Percentiles rank a stretch among this genome's conserved stretches.
These are phyloP conservation scores for Pseudopediastrum boryanum DNA, from an alignment of 139 green algal species.

Conservation along the genomic window DNA sequence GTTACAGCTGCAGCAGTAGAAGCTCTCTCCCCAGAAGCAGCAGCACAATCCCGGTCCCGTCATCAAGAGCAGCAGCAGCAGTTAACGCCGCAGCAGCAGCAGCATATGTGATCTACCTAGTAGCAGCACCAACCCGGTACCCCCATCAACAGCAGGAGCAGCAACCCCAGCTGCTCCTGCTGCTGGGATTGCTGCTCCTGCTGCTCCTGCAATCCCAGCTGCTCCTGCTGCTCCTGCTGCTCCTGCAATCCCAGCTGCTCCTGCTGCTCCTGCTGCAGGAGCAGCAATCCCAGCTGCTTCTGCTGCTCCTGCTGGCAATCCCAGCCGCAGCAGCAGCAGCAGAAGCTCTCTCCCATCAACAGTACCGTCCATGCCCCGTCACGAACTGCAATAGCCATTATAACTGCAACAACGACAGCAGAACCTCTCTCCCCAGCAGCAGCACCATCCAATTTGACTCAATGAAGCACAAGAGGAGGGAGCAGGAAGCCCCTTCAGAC, in stretches of 20 bases:
- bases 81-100: not conserved
- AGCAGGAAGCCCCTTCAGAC: too few relatives aligned
- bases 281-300: not conserved
- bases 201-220: not conserved
- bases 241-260: not conserved
- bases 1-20: not conserved
- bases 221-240: conserved; percentile 4
- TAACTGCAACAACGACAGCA: too few relatives aligned
- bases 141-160: conserved; percentile 3
- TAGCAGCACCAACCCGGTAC: not conserved
- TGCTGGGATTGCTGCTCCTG: not conserved
- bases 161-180: not conserved
- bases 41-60: not conserved
- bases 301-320: too few relatives aligned
- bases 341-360: too few relatives aligned
- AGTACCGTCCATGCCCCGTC: too few relatives aligned
- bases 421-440: too few relatives aligned
- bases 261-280: not conserved
- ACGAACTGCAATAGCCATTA: too few relatives aligned
- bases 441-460: too few relatives aligned
- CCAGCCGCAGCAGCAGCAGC: too few relatives aligned
- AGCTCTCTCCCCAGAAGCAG: conserved; percentile 2
- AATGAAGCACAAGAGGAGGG: too few relatives aligned
- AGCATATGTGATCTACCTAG: not conserved
- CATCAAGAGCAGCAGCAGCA: not conserved